phyloP scores from a whole-genome alignment of 1,284 basidiomycete species.

The Heterobasidion annosum region DNA sequence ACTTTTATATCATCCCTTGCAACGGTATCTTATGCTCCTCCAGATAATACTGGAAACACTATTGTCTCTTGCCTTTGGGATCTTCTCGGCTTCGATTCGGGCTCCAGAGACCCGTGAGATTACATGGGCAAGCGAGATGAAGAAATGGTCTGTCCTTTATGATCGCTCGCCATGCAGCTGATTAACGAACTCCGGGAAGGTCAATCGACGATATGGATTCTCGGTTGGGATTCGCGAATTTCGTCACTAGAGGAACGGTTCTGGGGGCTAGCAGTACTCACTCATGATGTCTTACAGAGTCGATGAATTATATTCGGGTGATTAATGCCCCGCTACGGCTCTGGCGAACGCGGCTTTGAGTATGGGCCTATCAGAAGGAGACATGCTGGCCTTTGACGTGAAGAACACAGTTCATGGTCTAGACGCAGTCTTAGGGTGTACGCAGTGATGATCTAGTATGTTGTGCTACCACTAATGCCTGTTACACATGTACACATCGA shows the following conservation, averaged over 20 bases:
- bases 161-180: not conserved
- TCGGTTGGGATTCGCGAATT: constrained; percentile 60
- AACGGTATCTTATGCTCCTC: not conserved
- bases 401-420: too few species aligned
- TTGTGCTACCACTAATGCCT: too few species aligned
- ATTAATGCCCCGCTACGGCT: too few species aligned
- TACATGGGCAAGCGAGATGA: constrained; percentile 88
- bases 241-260: constrained; percentile 52
- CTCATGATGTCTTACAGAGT: not conserved
- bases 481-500: too few species aligned
- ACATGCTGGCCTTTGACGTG: too few species aligned
- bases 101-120: constrained; percentile 70
- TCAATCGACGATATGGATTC: constrained; percentile 78
- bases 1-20: not conserved
- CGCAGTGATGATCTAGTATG: too few species aligned
- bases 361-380: too few species aligned
- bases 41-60: constrained; percentile 69
- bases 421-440: too few species aligned
- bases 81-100: constrained; percentile 61
- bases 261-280: not conserved
- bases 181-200: constrained; percentile 24
- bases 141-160: constrained; percentile 46
- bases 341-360: too few species aligned
- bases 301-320: not conserved
- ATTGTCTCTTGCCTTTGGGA: constrained; percentile 56